These are phyloP conservation scores for Mucor mucedo DNA, from an alignment of 371 early-diverging fungal species.

Conservation along the genomic window DNA sequence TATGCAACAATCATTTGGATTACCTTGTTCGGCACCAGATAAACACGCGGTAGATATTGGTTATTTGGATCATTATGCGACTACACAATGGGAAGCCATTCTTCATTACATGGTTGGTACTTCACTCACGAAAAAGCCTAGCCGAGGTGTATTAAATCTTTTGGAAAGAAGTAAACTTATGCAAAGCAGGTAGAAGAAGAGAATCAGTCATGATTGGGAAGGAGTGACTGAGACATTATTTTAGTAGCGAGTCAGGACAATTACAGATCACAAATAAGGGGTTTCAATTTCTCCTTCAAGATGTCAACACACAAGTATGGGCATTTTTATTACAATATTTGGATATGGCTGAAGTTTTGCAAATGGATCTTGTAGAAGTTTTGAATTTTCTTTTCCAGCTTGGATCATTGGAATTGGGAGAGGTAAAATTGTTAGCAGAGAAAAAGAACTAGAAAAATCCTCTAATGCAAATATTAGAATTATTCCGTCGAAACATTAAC, in stretches of 20 bases:
- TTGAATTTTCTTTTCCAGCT: conserved; percentile 91
- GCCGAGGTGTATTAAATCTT: conserved; percentile 79
- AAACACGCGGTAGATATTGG: conserved; percentile 71
- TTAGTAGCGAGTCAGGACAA: conserved; percentile 24
- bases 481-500: conserved; percentile 88
- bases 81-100: conserved; percentile 90
- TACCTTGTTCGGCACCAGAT: conserved; percentile 67
- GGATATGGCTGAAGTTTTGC: conserved; percentile 81
- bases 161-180: conserved; percentile 80
- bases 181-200: conserved; percentile 53
- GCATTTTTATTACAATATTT: conserved; percentile 93
- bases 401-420: conserved; percentile 88
- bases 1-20: conserved; percentile 82
- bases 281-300: conserved; percentile 95
- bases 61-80: conserved; percentile 82
- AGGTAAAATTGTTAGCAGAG: conserved; percentile 43
- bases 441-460: neutral
- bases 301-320: conserved; percentile 94
- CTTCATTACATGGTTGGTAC: conserved; percentile 95
- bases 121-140: conserved; percentile 66
- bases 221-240: neutral
- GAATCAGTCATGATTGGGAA: neutral
- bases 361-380: conserved; percentile 92
- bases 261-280: conserved; percentile 86
- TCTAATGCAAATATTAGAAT: conserved; percentile 45